Base-by-base conservation (phyloP, 2,329 filamentous ascomycete genomes). In the Pestalotiopsis sp. region DNA sequence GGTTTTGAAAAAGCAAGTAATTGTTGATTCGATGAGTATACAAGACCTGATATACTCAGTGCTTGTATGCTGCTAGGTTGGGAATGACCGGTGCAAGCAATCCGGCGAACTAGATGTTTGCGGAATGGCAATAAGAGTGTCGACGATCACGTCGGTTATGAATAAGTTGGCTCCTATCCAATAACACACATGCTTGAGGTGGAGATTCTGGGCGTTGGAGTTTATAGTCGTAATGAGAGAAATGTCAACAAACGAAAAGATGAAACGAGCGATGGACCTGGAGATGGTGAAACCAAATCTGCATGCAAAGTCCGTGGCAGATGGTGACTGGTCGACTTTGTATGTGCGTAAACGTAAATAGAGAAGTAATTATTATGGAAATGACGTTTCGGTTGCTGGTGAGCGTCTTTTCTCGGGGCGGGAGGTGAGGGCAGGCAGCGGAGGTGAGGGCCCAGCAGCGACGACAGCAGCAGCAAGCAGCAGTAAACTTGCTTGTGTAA, bases 401-500 rank as follows among this genome's bases (percentile, higher is more conserved):
- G 31, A 36, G 31, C 31, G 31, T 52, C 41, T 52, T n/a, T 52
- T 52, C 17, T 17, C 9, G 7, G 45, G 45, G 7, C 20, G 45
- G 17, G 17, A 20, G 20, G 45, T 52, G 45, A 45, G 14, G 5
- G 20, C 45, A n/a, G 20, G 45, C 17, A n/a, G 41, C 17, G 41
- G 17, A 45, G 56, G 20, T 14, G 57, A 59, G 57, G 57, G 57
- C 49, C 14, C 14, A 56, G 49, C 49, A 56, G 49, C 49, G 14
- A 56, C 14, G 49, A 12, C 20, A 17, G 49, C 14, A 9, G 31
- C 31, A 31, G 31, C 31, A 31, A 31, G 25, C 25, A 31, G 59
- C 61, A 64, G 38, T 23, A n/a, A 52, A 64, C 61, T 64, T 64
- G 61, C 38, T 36, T 64, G 61, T 52, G n/a, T 38, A 52, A 49